Percentiles rank a stretch among this genome's conserved stretches.
These are phyloP conservation scores for Coniochaeta ligniaria DNA, from an alignment of 2,329 filamentous ascomycete species.

Conservation along the genomic window DNA sequence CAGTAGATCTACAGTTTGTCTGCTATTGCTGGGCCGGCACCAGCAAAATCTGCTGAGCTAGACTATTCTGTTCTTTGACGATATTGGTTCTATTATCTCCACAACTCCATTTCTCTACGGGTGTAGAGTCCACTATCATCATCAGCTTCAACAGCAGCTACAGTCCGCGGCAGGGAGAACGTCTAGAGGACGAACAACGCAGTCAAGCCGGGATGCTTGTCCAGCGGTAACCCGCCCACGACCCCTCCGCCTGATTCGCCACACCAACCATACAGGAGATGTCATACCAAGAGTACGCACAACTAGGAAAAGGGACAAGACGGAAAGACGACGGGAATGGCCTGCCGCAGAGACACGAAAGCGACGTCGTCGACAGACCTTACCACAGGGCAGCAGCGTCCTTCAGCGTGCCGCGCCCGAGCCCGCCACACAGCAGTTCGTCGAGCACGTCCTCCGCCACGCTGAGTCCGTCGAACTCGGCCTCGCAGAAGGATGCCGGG, in stretches of 20 bases:
- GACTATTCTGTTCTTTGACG: neutral
- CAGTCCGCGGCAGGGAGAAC: neutral
- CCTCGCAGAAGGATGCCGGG: conserved; percentile 10
- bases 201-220: neutral
- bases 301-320: conserved; percentile 9
- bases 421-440: conserved; percentile 8
- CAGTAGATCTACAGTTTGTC: neutral
- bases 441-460: conserved; percentile 11
- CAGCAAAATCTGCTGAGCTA: neutral
- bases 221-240: neutral
- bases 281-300: conserved; percentile 16
- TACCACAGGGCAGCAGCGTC: conserved; percentile 8
- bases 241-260: neutral
- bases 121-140: neutral
- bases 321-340: conserved; percentile 8
- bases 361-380: neutral
- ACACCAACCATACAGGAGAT: conserved; percentile 4
- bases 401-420: conserved; percentile 15
- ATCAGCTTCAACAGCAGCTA: neutral
- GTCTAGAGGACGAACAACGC: neutral
- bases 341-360: conserved; percentile 10
- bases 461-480: conserved; percentile 13
- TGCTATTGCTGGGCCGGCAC: neutral
- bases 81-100: neutral
- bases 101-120: neutral